Evolutionary conservation across 805 yeast species (phyloP).

Genomic region (Wickerhamomyces canadensis): DNA sequence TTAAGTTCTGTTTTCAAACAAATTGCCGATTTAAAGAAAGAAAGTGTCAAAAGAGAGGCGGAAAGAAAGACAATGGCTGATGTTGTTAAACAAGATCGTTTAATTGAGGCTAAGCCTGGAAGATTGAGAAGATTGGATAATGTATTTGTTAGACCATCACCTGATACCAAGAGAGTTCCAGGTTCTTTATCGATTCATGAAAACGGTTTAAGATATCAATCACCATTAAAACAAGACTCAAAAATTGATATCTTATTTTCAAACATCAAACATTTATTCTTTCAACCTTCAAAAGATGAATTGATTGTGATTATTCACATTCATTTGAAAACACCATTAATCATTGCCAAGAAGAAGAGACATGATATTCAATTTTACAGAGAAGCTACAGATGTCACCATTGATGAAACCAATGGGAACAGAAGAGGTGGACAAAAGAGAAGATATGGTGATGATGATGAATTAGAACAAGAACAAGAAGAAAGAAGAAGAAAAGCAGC

Average conservation of each 20-base stretch:
- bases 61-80: constrained; percentile 91
- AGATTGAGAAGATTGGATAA: constrained; percentile 84
- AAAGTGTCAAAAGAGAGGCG: constrained; percentile 81
- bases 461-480: constrained; percentile 96
- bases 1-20: constrained; percentile 86
- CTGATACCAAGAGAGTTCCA: constrained; percentile 93
- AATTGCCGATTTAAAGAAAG: constrained; percentile 88
- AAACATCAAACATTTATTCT: constrained; percentile 88
- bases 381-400: constrained; percentile 93
- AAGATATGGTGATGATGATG: constrained; percentile 97
- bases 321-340: constrained; percentile 86
- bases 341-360: constrained; percentile 94
- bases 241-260: constrained; percentile 82
- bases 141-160: constrained; percentile 90
- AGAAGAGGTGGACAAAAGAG: constrained; percentile 66
- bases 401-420: constrained; percentile 95
- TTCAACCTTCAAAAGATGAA: constrained; percentile 95
- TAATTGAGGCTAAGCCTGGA: constrained; percentile 75
- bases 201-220: constrained; percentile 92
- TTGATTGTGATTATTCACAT: constrained; percentile 87
- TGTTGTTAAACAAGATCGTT: constrained; percentile 86
- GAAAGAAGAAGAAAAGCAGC: constrained; percentile 89
- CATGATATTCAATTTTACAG: constrained; percentile 94
- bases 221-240: constrained; percentile 79
- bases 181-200: constrained; percentile 89